Percentiles rank a stretch among this genome's conserved stretches.
Evolutionary conservation across 140 eudicot genomes (phyloP).

Genomic region (Senecio squalidus): DNA sequence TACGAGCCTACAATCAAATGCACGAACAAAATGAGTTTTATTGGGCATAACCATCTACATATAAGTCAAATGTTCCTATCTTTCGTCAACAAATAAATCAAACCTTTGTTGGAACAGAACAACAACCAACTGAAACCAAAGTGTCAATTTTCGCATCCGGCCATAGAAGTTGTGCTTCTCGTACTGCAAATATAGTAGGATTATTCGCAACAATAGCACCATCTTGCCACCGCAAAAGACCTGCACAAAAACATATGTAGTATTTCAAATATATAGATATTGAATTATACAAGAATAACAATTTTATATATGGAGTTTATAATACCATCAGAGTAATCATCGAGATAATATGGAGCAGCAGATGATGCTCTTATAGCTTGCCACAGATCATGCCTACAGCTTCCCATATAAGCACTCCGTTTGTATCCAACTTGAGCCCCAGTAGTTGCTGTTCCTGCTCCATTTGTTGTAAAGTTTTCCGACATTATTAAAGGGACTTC

Average conservation of each 20-base stretch:
- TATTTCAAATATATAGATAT: background rate
- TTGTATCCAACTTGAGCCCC: conserved; percentile 81
- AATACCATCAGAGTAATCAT: conserved; percentile 94
- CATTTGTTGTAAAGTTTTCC: conserved; percentile 53
- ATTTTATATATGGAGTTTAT: conserved; percentile 17
- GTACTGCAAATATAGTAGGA: conserved; percentile 88
- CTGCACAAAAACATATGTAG: conserved; percentile 45
- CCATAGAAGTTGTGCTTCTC: conserved; percentile 95
- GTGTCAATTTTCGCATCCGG: conserved; percentile 91
- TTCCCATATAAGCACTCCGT: conserved; percentile 86
- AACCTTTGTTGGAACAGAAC: conserved; percentile 82
- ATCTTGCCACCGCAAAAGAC: conserved; percentile 95
- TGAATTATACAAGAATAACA: background rate
- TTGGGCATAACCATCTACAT: background rate
- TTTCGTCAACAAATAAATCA: conserved; percentile 31
- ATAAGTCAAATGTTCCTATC: conserved; percentile 6
- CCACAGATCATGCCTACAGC: conserved; percentile 95
- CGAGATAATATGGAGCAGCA: conserved; percentile 98
- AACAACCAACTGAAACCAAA: conserved; percentile 88
- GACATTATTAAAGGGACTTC: conserved; percentile 73
- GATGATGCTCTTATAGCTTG: conserved; percentile 99
- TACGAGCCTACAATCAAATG: conserved; percentile 58
- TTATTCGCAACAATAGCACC: conserved; percentile 98
- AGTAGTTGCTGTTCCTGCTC: conserved; percentile 57
- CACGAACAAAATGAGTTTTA: conserved; percentile 8